Conservation (phyloP, 805 yeast species). For the Ogataea chonburiensis region DNA sequence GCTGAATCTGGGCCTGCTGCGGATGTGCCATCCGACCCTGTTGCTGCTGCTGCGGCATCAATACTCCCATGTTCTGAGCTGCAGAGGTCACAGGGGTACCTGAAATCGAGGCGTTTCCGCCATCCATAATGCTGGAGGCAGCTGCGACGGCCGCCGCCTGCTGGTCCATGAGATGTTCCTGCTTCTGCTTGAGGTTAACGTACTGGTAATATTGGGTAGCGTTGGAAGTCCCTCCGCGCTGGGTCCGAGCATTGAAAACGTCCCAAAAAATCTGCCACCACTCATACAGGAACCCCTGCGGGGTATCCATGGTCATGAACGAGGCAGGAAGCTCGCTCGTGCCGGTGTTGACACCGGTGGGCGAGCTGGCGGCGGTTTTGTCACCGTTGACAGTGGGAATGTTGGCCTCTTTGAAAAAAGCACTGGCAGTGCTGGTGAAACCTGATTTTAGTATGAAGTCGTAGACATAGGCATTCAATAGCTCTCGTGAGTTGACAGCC, state of each 20-base stretch:
- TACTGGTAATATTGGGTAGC: constrained; percentile 74
- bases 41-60: constrained; percentile 18
- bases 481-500: constrained; percentile 53
- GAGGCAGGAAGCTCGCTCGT: constrained; percentile 46
- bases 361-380: constrained; percentile 12
- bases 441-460: constrained; percentile 80
- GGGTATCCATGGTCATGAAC: constrained; percentile 69
- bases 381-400: constrained; percentile 46
- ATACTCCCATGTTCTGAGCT: constrained; percentile 18
- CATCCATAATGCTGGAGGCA: constrained; percentile 18
- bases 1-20: constrained; percentile 14
- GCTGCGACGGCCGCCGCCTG: constrained; percentile 24
- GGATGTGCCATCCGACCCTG: constrained; percentile 15
- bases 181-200: constrained; percentile 57
- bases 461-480: constrained; percentile 79
- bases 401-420: constrained; percentile 76
- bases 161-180: constrained; percentile 45
- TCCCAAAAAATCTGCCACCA: constrained; percentile 99
- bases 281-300: constrained; percentile 82
- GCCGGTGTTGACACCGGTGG: constrained; percentile 14
- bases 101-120: constrained; percentile 13
- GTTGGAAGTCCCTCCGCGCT: constrained; percentile 56
- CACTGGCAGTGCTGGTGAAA: constrained; percentile 66
- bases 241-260: constrained; percentile 77
- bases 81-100: constrained; percentile 19